phyloP scores from a whole-genome alignment of 2,329 filamentous ascomycete genomes.

The Claviceps spartinae region DNA sequence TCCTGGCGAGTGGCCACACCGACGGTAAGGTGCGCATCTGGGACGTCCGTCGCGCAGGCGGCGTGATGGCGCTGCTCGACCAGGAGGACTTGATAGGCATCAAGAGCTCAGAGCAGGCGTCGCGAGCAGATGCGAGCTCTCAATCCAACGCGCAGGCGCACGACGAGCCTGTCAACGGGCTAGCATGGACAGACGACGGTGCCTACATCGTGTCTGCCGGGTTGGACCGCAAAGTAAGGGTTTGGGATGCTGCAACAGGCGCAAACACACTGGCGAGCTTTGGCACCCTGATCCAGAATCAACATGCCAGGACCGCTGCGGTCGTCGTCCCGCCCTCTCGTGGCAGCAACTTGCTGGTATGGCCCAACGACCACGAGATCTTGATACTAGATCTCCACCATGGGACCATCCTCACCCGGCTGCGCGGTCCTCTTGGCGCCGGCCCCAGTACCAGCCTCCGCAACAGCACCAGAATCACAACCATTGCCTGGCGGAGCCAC shows the following conservation, averaged over 20 bases:
- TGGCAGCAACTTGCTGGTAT: constrained; percentile 55
- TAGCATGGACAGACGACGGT: constrained; percentile 75
- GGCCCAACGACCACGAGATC: constrained; percentile 71
- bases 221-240: constrained; percentile 70
- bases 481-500: constrained; percentile 56
- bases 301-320: constrained; percentile 43
- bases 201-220: constrained; percentile 65
- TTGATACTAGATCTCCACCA: constrained; percentile 68
- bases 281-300: constrained; percentile 68
- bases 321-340: constrained; percentile 52
- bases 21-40: constrained; percentile 77
- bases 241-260: constrained; percentile 72
- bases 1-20: constrained; percentile 71
- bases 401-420: constrained; percentile 55
- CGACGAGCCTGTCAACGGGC: constrained; percentile 66
- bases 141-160: constrained; percentile 53
- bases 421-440: constrained; percentile 49
- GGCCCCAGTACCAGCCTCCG: constrained; percentile 24
- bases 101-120: constrained; percentile 10
- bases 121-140: constrained; percentile 21
- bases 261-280: constrained; percentile 84
- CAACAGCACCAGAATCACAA: constrained; percentile 52
- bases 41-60: constrained; percentile 71
- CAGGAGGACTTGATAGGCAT: constrained; percentile 71
- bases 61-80: constrained; percentile 64